Conservation (phyloP, 2,329 filamentous ascomycete species). For the Aphanoascus verrucosus region DNA sequence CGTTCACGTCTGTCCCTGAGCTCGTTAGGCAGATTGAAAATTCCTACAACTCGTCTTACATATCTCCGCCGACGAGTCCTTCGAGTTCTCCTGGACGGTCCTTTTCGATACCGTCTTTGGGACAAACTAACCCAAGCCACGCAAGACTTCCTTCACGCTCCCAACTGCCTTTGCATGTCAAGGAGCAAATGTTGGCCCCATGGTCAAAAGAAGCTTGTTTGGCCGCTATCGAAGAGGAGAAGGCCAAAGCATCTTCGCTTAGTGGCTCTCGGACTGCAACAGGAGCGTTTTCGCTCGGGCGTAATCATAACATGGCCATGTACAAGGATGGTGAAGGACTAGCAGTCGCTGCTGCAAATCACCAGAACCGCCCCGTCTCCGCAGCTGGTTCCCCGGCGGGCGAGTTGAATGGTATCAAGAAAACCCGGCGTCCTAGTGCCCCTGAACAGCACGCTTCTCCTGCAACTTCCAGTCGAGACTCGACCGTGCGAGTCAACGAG, state of each 20-base stretch:
- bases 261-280: constrained; percentile 62
- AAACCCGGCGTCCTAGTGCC: constrained; percentile 29
- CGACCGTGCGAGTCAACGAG: constrained; percentile 40
- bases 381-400: constrained; percentile 16
- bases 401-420: constrained; percentile 23
- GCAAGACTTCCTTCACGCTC: constrained; percentile 30
- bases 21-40: constrained; percentile 65
- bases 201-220: constrained; percentile 72
- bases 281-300: constrained; percentile 18
- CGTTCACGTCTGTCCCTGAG: constrained; percentile 62
- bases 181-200: constrained; percentile 63
- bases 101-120: constrained; percentile 49
- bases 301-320: constrained; percentile 20
- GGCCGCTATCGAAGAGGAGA: constrained; percentile 54
- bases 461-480: constrained; percentile 33
- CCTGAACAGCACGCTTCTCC: constrained; percentile 14
- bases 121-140: constrained; percentile 34
- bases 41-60: constrained; percentile 47
- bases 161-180: constrained; percentile 56
- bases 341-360: constrained; percentile 17
- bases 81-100: constrained; percentile 56
- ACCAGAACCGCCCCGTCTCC: constrained; percentile 17
- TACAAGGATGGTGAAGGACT: constrained; percentile 25
- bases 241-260: constrained; percentile 61
- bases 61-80: constrained; percentile 59